Evolutionary conservation across 1,139 yeast species (phyloP).

Genomic region (Suhomyces bribrorum): DNA sequence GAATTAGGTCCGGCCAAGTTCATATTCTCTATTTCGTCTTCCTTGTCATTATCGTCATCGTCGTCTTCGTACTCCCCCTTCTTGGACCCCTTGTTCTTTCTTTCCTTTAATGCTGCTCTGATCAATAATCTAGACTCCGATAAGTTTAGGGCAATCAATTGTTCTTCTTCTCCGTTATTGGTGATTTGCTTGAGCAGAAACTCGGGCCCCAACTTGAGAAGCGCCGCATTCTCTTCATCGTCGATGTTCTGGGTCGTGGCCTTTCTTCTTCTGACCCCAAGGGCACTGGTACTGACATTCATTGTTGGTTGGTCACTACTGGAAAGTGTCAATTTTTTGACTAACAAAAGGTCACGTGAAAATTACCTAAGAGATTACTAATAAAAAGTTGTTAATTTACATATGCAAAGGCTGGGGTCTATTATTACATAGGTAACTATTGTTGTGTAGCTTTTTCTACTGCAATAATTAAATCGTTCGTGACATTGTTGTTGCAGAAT

Average conservation of each 20-base stretch:
- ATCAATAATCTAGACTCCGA: slow-evolving; percentile 89
- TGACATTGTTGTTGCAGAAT: neutral
- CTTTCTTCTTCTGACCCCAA: slow-evolving; percentile 75
- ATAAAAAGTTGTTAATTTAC: neutral
- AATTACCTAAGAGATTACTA: neutral
- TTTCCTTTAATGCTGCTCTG: slow-evolving; percentile 84
- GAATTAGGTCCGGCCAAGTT: slow-evolving; percentile 67
- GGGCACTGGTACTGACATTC: slow-evolving; percentile 89
- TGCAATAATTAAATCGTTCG: neutral
- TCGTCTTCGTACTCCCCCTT: slow-evolving; percentile 32
- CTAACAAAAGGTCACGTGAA: neutral
- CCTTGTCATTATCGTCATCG: slow-evolving; percentile 49
- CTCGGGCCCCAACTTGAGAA: slow-evolving; percentile 87
- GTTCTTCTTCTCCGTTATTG: slow-evolving; percentile 76
- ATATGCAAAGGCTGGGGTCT: neutral
- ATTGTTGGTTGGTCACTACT: slow-evolving; percentile 45
- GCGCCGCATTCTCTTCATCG: slow-evolving; percentile 87
- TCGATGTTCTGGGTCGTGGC: slow-evolving; percentile 64
- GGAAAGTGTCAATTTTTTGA: too few relatives aligned
- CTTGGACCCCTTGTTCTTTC: slow-evolving; percentile 52
- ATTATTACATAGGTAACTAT: neutral
- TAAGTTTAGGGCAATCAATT: slow-evolving; percentile 78
- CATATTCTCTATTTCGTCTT: slow-evolving; percentile 64
- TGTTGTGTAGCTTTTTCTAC: neutral
- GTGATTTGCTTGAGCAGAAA: slow-evolving; percentile 79